A percentile compares a stretch with the other conserved stretches of the same genome.
phyloP scores from a whole-genome alignment of 2,329 filamentous ascomycete genomes.

The Fusarium luffae region DNA sequence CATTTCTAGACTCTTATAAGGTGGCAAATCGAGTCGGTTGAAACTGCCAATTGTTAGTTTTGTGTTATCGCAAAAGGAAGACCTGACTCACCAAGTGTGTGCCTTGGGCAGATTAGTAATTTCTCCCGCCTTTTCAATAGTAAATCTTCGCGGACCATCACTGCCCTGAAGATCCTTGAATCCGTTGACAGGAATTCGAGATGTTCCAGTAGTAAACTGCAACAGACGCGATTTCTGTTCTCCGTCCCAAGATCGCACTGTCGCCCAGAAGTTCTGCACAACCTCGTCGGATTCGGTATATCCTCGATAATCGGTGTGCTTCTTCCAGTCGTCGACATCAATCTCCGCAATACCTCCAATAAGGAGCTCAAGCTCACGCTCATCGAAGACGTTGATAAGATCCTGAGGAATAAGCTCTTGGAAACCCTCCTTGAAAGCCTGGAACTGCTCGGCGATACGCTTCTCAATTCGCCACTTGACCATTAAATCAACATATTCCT shows the following conservation, averaged over 20 bases:
- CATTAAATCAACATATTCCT: conserved; percentile 97
- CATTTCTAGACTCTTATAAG: conserved; percentile 88
- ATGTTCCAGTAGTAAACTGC: conserved; percentile 97
- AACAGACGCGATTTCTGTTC: conserved; percentile 97
- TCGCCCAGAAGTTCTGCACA: conserved; percentile 99
- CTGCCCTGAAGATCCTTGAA: conserved; percentile 99
- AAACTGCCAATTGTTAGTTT: conserved; percentile 69
- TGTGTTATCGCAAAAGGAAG: neutral
- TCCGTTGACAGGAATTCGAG: conserved; percentile 97
- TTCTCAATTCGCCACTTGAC: conserved; percentile 99
- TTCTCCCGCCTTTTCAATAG: conserved; percentile 97
- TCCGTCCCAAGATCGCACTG: conserved; percentile 94
- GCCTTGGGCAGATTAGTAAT: conserved; percentile 92
- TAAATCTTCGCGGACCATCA: conserved; percentile 93
- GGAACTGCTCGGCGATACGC: conserved; percentile 97
- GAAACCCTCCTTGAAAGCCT: conserved; percentile 96
- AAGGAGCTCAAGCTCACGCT: conserved; percentile 93
- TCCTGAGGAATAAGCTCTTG: conserved; percentile 97
- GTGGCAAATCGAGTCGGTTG: conserved; percentile 94
- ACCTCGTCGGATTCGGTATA: conserved; percentile 99
- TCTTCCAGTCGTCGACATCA: conserved; percentile 99
- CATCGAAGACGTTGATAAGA: conserved; percentile 97
- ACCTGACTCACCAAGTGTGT: conserved; percentile 85
- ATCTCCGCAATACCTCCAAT: conserved; percentile 99
- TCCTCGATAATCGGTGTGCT: conserved; percentile 98